Evolutionary conservation across 352 stramenopile species (phyloP).

Genomic region (Globisporangium carolinianum): DNA sequence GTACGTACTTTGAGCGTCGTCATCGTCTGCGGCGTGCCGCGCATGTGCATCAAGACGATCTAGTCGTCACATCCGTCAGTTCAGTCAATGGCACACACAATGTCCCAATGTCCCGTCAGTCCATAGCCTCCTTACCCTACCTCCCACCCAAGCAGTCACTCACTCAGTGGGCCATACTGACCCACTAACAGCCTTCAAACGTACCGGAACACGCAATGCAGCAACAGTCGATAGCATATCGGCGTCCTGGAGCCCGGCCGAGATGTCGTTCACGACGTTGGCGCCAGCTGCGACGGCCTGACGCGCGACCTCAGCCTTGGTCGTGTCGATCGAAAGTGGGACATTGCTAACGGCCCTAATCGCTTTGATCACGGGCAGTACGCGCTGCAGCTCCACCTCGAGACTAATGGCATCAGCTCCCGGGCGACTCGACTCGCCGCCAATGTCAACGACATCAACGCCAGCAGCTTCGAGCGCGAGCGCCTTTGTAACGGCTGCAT

Average conservation of each 20-base stretch:
- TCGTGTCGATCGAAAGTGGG: slow-evolving; percentile 96
- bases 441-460: slow-evolving; percentile 96
- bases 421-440: slow-evolving; percentile 98
- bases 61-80: slow-evolving; percentile 21
- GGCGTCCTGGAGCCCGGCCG: slow-evolving; percentile 87
- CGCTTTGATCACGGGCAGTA: slow-evolving; percentile 91
- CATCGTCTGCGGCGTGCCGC: slow-evolving; percentile 96
- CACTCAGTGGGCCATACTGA: too few relatives aligned
- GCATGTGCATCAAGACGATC: slow-evolving; percentile 97
- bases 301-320: slow-evolving; percentile 86
- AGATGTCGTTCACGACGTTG: slow-evolving; percentile 98
- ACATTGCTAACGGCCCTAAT: slow-evolving; percentile 76
- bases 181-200: slow-evolving; percentile 2
- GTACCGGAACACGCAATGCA: slow-evolving; percentile 73
- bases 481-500: slow-evolving; percentile 74
- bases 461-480: slow-evolving; percentile 87
- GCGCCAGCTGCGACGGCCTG: slow-evolving; percentile 90
- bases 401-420: slow-evolving; percentile 82
- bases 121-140: not conserved
- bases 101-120: not conserved
- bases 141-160: not conserved
- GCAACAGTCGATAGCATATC: slow-evolving; percentile 89
- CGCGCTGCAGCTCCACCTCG: slow-evolving; percentile 88
- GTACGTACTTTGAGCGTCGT: slow-evolving; percentile 54
- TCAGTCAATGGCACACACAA: not conserved